These are phyloP conservation scores for Silene conica DNA, from an alignment of 148 eudicot species.

Conservation along the genomic window DNA sequence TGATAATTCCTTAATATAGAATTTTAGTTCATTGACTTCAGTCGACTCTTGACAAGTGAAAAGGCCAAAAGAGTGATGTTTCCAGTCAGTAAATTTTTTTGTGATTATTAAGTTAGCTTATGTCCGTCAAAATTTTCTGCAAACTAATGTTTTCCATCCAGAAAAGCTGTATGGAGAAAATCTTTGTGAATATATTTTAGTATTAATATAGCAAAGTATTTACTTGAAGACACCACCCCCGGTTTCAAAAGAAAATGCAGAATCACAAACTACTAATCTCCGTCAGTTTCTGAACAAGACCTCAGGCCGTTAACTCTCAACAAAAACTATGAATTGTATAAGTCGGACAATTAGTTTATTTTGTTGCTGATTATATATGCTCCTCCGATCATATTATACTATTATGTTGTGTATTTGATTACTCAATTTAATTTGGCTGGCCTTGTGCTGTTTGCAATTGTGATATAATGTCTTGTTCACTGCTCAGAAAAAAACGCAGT, in stretches of 20 bases:
- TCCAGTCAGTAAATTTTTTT: neutral
- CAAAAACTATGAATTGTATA: neutral
- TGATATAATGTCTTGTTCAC: neutral
- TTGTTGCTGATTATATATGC: too few relatives aligned
- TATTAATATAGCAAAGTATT: too few relatives aligned
- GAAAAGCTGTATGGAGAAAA: neutral
- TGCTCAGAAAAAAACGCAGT: neutral
- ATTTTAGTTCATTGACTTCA: too few relatives aligned
- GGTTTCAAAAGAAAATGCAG: neutral
- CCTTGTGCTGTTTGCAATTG: neutral
- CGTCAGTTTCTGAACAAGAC: neutral
- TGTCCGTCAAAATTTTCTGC: neutral
- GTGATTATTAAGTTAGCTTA: neutral
- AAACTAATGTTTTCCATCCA: neutral
- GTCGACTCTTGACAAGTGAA: neutral
- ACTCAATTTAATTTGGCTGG: neutral
- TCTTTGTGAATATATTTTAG: too few relatives aligned
- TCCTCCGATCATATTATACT: neutral
- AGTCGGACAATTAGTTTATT: neutral
- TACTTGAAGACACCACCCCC: neutral
- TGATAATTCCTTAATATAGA: neutral
- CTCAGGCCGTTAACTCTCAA: neutral
- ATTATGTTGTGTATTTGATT: too few relatives aligned
- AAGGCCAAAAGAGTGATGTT: neutral
- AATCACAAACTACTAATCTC: neutral